A percentile compares a stretch with the other conserved stretches of the same genome.
phyloP scores from a whole-genome alignment of 441 rosid species.

The Gossypium lobatum region DNA sequence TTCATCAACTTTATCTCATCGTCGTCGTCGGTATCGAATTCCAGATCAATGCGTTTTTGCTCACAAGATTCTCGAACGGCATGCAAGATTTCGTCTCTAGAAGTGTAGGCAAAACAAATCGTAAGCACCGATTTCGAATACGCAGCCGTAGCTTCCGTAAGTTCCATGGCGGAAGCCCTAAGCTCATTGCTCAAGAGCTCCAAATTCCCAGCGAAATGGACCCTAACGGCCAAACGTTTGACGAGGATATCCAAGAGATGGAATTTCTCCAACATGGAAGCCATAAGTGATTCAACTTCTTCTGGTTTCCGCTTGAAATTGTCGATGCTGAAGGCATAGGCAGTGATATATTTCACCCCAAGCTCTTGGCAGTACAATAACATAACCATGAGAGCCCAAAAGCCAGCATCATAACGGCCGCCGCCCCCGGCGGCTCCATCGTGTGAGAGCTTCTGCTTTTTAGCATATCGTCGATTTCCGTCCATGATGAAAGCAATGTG shows the following conservation, averaged over 20 bases:
- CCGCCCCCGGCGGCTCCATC: not conserved
- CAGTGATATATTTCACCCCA: slow-evolving; percentile 23
- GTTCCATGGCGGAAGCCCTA: slow-evolving; percentile 19
- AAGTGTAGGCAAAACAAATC: slow-evolving; percentile 28
- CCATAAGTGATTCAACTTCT: slow-evolving; percentile 26
- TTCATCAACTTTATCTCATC: slow-evolving; percentile 25
- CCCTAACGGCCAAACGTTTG: slow-evolving; percentile 12
- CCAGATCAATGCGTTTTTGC: not conserved
- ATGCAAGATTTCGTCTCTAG: slow-evolving; percentile 21
- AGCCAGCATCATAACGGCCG: slow-evolving; percentile 20
- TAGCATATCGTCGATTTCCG: slow-evolving; percentile 26
- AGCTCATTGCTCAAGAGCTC: slow-evolving; percentile 15
- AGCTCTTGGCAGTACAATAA: slow-evolving; percentile 23
- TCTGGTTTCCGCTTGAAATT: slow-evolving; percentile 25
- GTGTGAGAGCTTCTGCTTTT: slow-evolving; percentile 8
- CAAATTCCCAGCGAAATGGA: slow-evolving; percentile 26
- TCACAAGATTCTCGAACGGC: slow-evolving; percentile 18
- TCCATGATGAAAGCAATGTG: slow-evolving; percentile 33
- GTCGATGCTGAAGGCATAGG: slow-evolving; percentile 30
- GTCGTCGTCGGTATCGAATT: not conserved
- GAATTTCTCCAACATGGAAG: slow-evolving; percentile 22
- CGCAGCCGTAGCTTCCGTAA: slow-evolving; percentile 20
- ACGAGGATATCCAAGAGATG: slow-evolving; percentile 6
- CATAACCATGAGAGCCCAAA: slow-evolving; percentile 19
- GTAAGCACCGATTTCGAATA: slow-evolving; percentile 8